phyloP scores from a whole-genome alignment of 2,329 filamentous ascomycete genomes.

The Leptodontidium sp. region DNA sequence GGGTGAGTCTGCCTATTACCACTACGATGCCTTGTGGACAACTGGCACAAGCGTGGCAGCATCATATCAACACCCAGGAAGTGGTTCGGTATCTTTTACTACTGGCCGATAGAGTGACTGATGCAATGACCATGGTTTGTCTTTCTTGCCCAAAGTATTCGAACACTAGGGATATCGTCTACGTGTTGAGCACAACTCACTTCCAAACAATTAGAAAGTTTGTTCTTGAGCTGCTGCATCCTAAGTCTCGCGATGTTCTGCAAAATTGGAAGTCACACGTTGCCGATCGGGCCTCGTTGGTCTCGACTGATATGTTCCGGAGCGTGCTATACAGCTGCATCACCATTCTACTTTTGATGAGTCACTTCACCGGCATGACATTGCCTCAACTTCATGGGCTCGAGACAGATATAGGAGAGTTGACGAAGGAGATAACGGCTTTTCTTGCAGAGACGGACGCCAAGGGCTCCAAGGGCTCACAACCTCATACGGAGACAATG shows the following conservation, averaged over 20 bases:
- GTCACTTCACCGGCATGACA: constrained; percentile 35
- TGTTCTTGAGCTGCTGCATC: constrained; percentile 44
- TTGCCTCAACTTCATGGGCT: constrained; percentile 35
- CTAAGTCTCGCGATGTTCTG: constrained; percentile 42
- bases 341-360: constrained; percentile 39
- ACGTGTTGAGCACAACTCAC: constrained; percentile 40
- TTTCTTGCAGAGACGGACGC: constrained; percentile 33
- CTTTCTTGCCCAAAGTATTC: constrained; percentile 37
- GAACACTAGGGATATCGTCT: constrained; percentile 22
- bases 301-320: constrained; percentile 43
- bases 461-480: constrained; percentile 31
- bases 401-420: constrained; percentile 28
- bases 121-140: constrained; percentile 26
- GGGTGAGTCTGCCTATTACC: constrained; percentile 27
- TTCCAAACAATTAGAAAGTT: constrained; percentile 43
- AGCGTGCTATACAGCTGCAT: constrained; percentile 43
- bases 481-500: constrained; percentile 37
- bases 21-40: constrained; percentile 38
- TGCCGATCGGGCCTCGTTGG: constrained; percentile 36
- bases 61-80: constrained; percentile 48
- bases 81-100: constrained; percentile 65
- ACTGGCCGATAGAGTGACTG: constrained; percentile 47
- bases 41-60: constrained; percentile 46
- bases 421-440: constrained; percentile 37
- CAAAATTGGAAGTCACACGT: constrained; percentile 41